phyloP scores from a whole-genome alignment of 2,329 filamentous ascomycete genomes.

The Samsoniella hepiali region DNA sequence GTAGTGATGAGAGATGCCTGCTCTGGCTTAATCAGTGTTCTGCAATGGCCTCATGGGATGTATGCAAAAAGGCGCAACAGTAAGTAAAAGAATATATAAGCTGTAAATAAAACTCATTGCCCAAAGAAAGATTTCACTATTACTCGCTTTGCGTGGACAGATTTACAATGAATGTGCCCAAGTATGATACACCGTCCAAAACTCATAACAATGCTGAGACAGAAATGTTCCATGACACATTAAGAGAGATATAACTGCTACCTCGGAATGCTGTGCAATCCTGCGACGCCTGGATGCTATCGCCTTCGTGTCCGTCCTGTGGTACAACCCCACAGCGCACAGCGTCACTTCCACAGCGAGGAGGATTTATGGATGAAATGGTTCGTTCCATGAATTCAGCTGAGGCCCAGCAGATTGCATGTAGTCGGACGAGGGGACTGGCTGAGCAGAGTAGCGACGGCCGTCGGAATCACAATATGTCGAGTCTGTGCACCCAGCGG shows the following conservation, averaged over 20 bases:
- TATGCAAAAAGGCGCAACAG: too few relatives aligned
- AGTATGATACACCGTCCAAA: not conserved
- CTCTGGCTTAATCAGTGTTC: not conserved
- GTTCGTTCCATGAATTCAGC: not conserved
- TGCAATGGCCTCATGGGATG: not conserved
- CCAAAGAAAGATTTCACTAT: not conserved
- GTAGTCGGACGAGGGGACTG: not conserved
- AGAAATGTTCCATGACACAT: not conserved
- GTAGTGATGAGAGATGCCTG: too few relatives aligned
- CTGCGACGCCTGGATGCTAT: not conserved
- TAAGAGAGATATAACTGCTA: constrained; percentile 4
- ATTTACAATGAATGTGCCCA: too few relatives aligned
- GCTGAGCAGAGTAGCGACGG: constrained; percentile 8
- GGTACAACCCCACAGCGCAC: not conserved
- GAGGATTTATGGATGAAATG: not conserved
- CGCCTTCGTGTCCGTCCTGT: constrained; percentile 1
- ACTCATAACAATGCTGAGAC: not conserved
- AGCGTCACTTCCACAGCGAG: not conserved
- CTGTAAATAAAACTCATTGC: not conserved
- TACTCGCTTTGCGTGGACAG: not conserved
- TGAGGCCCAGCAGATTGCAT: not conserved
- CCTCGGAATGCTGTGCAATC: not conserved
- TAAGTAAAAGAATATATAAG: too few relatives aligned
- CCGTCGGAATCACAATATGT: not conserved
- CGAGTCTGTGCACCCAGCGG: not conserved